phyloP scores from a whole-genome alignment of 768 basidiomycete species.

The Mycena floridula region DNA sequence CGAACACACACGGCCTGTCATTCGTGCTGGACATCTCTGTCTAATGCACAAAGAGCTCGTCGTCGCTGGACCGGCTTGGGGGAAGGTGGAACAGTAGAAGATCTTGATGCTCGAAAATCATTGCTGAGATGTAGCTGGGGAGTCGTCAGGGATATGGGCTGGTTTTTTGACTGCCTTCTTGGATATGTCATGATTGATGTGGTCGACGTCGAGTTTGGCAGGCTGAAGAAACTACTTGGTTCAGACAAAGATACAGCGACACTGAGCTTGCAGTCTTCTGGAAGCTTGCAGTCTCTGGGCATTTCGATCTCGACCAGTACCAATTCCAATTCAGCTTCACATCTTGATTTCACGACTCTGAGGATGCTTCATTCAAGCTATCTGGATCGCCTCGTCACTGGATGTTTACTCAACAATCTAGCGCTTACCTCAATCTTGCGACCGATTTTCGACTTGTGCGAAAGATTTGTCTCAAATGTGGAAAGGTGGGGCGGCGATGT shows the following conservation, averaged over 20 bases:
- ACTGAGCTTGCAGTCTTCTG: slow-evolving; percentile 8
- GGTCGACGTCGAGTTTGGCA: slow-evolving; percentile 75
- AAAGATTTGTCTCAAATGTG: slow-evolving; percentile 80
- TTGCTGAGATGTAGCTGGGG: slow-evolving; percentile 83
- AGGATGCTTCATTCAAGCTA: slow-evolving; percentile 79
- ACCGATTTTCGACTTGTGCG: slow-evolving; percentile 76
- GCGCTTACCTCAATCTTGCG: slow-evolving; percentile 57
- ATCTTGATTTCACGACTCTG: slow-evolving; percentile 76
- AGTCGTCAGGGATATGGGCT: slow-evolving; percentile 80
- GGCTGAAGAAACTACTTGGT: slow-evolving; percentile 55
- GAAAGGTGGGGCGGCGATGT: slow-evolving; percentile 93
- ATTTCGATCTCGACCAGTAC: slow-evolving; percentile 20
- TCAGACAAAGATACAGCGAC: slow-evolving; percentile 8
- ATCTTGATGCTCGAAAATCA: slow-evolving; percentile 54
- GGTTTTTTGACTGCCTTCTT: slow-evolving; percentile 82
- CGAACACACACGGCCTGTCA: slow-evolving; percentile 80
- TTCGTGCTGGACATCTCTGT: slow-evolving; percentile 79
- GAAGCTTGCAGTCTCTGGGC: slow-evolving; percentile 7
- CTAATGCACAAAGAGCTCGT: slow-evolving; percentile 78
- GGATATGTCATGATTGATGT: slow-evolving; percentile 90
- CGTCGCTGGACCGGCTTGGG: slow-evolving; percentile 83
- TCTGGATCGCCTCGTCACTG: slow-evolving; percentile 71
- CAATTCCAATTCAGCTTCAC: slow-evolving; percentile 20
- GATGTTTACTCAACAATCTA: slow-evolving; percentile 69
- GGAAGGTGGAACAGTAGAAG: slow-evolving; percentile 78